A percentile compares a stretch with the other conserved stretches of the same genome.
These are phyloP conservation scores for Neurospora hispaniola DNA, from an alignment of 495 filamentous ascomycete species.

Conservation along the genomic window DNA sequence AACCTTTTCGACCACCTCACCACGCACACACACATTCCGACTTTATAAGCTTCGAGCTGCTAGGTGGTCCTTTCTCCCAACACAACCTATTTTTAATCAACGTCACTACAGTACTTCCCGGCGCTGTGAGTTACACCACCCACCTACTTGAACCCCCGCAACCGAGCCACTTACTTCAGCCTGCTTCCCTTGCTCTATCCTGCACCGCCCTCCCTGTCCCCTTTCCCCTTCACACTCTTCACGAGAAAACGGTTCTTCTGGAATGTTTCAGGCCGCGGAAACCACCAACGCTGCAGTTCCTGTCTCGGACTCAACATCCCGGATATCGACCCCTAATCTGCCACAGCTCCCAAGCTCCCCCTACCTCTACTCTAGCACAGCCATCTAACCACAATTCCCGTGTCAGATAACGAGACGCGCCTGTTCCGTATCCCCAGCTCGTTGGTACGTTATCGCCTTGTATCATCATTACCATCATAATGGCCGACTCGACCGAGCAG, in stretches of 20 bases:
- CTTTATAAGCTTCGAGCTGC: neutral
- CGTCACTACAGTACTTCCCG: neutral
- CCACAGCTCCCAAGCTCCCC: neutral
- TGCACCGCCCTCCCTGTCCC: neutral
- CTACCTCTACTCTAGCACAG: neutral
- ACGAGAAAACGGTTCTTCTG: neutral
- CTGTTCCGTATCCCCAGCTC: neutral
- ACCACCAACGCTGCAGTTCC: neutral
- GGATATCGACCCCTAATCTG: neutral
- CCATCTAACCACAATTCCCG: neutral
- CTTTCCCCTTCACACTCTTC: neutral
- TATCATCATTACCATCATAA: constrained; percentile 5
- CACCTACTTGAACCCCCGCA: neutral
- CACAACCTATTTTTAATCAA: neutral
- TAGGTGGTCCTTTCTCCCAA: neutral
- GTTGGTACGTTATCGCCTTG: neutral
- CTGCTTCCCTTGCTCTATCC: neutral
- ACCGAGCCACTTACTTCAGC: neutral
- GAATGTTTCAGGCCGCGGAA: neutral
- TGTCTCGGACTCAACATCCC: neutral
- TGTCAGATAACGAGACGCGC: neutral
- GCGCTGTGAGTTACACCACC: neutral
- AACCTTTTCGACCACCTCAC: neutral
- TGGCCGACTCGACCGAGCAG: constrained; percentile 26
- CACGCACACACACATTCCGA: neutral